Evolutionary conservation across 2,329 filamentous ascomycete species (phyloP).

Genomic region (Venturia effusa): DNA sequence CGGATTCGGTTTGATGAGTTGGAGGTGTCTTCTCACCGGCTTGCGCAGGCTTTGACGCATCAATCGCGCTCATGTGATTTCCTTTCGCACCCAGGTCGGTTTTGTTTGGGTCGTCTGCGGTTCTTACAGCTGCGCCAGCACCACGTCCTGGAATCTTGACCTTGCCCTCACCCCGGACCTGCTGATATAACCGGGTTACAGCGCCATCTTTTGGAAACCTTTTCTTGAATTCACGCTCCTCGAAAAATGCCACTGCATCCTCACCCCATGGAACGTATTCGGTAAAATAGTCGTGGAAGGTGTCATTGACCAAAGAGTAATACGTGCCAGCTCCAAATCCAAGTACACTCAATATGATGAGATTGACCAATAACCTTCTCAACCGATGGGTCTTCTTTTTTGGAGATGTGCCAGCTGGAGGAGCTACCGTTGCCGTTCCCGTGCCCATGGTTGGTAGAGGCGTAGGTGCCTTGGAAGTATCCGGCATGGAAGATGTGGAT

Average conservation of each 20-base stretch:
- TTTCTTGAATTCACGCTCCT: conserved; percentile 86
- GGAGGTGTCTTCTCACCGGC: conserved; percentile 16
- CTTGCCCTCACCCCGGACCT: conserved; percentile 49
- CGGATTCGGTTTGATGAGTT: conserved; percentile 20
- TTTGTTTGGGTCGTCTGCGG: conserved; percentile 16
- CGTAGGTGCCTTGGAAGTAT: conserved; percentile 1
- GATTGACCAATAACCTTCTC: conserved; percentile 63
- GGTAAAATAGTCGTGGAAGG: conserved; percentile 98
- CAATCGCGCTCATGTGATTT: conserved; percentile 52
- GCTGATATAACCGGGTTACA: conserved; percentile 31
- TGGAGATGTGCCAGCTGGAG: conserved; percentile 33
- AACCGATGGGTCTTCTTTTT: conserved; percentile 62
- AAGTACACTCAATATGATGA: conserved; percentile 64
- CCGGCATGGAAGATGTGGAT: background rate
- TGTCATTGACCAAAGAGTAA: conserved; percentile 88
- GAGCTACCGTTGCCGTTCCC: conserved; percentile 30
- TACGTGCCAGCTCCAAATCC: conserved; percentile 83
- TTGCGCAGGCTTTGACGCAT: conserved; percentile 33
- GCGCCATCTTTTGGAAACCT: conserved; percentile 52
- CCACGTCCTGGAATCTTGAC: conserved; percentile 69
- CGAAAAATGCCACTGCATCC: conserved; percentile 86
- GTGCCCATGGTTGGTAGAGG: conserved; percentile 27
- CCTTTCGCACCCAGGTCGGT: conserved; percentile 31
- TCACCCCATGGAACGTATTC: conserved; percentile 93
- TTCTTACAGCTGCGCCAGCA: conserved; percentile 58